Conservation (phyloP, 352 stramenopile genomes). For the Pythium sp. region DNA sequence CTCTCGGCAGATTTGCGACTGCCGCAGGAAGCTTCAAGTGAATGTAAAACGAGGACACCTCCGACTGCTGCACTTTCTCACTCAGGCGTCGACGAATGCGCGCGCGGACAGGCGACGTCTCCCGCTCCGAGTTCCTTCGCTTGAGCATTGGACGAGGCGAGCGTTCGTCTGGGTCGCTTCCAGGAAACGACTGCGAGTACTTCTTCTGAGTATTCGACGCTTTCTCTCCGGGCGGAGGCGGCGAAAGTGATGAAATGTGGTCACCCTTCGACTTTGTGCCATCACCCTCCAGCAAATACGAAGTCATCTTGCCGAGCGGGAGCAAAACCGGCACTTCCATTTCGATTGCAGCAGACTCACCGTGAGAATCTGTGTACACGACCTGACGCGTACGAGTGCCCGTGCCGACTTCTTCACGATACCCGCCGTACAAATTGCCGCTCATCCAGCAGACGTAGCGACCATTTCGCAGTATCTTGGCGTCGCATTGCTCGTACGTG, state of each 20-base stretch:
- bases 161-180: conserved; percentile 24
- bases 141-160: conserved; percentile 30
- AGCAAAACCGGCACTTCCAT: conserved; percentile 77
- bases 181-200: conserved; percentile 16
- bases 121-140: conserved; percentile 29
- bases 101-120: conserved; percentile 54
- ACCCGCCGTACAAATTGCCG: conserved; percentile 52
- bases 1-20: conserved; percentile 59
- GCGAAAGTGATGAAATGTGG: conserved; percentile 57
- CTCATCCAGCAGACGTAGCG: conserved; percentile 77
- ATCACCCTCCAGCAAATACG: conserved; percentile 56
- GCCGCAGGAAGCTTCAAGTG: conserved; percentile 61
- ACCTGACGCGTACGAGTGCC: conserved; percentile 57
- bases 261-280: conserved; percentile 6
- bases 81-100: conserved; percentile 52
- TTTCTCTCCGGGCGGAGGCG: conserved; percentile 58
- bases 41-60: conserved; percentile 56
- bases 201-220: conserved; percentile 26
- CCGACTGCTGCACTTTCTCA: conserved; percentile 47
- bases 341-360: conserved; percentile 50
- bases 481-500: conserved; percentile 71
- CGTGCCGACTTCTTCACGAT: conserved; percentile 58
- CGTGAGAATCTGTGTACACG: conserved; percentile 52
- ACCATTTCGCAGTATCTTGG: conserved; percentile 44
- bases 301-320: conserved; percentile 57